Evolutionary conservation across 2,329 filamentous ascomycete species (phyloP), one percentile per base, ranked within the genome.

Genomic region (Dactylellina leptospora): DNA sequence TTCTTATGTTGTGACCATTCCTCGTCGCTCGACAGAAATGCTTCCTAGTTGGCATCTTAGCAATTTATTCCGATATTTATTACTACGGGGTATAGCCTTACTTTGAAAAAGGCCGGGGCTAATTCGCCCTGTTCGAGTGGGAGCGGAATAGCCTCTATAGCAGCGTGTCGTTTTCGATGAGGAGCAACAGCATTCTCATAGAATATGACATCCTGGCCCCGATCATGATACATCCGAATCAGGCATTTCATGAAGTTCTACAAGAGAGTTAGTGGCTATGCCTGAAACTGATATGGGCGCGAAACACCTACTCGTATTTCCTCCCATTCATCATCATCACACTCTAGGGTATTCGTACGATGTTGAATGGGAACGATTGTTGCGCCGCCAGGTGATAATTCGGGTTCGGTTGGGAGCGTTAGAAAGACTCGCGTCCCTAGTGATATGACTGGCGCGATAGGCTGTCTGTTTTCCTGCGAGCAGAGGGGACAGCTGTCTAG

Each of bases 291-390:
- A 27, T 1, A 38, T 40, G 20, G 22, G 18, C n/a, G n/a, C n/a
- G n/a, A n/a, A 33, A 16, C 6, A 56, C 77, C 47, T 75, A 79
- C 78, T 74, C 95, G 90, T 4, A 99, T 89, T 80, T 99, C 95
- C 78, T 99, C 95, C 96, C 96, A 99, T 79, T 99, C 95, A 78
- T 99, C 95, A 78, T 99, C 93, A 80, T 97, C 93, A 80, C 95
- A 99, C 80, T 97, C 93, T n/a, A 99, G 83, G 0, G 99, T 86
- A 79, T 97, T 99, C 22, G 84, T 87, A 56, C 89, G 88, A 79
- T 99, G 95, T 76, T 92, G 87, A 20, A 95, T 87, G 4, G 95
- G 95, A 2, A 93, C 92, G 73, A 99, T 95, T 64, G 95, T 88
- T 4, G 93, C 91, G 51, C 92, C 90, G 47, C 91, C 91, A 53